These are phyloP conservation scores for Puccinia novopanici DNA, from an alignment of 1,284 basidiomycete species.

Conservation along the genomic window DNA sequence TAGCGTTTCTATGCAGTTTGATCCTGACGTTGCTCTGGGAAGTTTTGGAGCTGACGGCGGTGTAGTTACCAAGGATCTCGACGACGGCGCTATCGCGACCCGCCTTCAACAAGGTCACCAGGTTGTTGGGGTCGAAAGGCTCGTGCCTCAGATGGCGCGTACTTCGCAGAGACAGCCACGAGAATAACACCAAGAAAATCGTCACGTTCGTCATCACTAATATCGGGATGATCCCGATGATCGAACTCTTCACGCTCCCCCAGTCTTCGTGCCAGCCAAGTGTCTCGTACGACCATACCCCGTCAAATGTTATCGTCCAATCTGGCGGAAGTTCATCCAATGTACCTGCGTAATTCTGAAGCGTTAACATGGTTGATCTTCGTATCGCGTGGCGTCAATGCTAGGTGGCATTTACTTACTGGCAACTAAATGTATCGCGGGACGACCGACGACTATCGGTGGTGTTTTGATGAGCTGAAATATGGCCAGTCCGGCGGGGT, in stretches of 20 bases:
- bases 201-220: slow-evolving; percentile 8
- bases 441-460: not conserved
- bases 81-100: slow-evolving; percentile 26
- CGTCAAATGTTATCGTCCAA: not conserved
- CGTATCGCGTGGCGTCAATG: no score
- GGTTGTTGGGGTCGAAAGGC: slow-evolving; percentile 40
- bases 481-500: not conserved
- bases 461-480: slow-evolving; percentile 25
- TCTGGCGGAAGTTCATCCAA: not conserved
- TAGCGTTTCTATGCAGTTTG: slow-evolving; percentile 10
- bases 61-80: slow-evolving; percentile 4
- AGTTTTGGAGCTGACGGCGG: not conserved
- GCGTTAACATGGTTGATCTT: not conserved
- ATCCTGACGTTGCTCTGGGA: slow-evolving; percentile 12
- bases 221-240: slow-evolving; percentile 32
- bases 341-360: not conserved
- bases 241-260: not conserved
- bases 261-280: slow-evolving; percentile 28
- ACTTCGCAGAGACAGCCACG: slow-evolving; percentile 24
- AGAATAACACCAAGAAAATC: slow-evolving; percentile 25
- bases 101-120: slow-evolving; percentile 35
- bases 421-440: not conserved
- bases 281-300: slow-evolving; percentile 32
- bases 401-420: not conserved
- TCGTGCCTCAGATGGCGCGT: slow-evolving; percentile 8